A percentile compares a stretch with the other conserved stretches of the same genome.
These are phyloP conservation scores for Blastobotrys attinorum DNA, from an alignment of 805 yeast species.

Conservation along the genomic window DNA sequence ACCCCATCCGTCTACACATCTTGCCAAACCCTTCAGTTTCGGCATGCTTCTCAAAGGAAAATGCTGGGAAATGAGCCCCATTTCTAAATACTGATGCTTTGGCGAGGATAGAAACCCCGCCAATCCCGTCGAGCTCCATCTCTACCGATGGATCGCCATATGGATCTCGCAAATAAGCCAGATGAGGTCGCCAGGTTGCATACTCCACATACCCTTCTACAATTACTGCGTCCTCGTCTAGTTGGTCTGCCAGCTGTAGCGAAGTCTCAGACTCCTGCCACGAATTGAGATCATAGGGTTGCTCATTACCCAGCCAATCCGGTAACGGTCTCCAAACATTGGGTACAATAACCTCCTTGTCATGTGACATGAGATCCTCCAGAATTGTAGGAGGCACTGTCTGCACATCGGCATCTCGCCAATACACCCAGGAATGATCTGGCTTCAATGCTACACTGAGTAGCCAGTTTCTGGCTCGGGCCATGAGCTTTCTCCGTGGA, in stretches of 20 bases:
- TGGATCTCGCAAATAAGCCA: slow-evolving; percentile 91
- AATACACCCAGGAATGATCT: slow-evolving; percentile 92
- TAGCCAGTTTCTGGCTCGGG: slow-evolving; percentile 92
- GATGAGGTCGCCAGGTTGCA: slow-evolving; percentile 96
- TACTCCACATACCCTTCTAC: slow-evolving; percentile 97
- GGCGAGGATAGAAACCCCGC: slow-evolving; percentile 89
- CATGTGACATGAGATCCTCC: slow-evolving; percentile 90
- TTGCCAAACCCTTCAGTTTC: slow-evolving; percentile 98
- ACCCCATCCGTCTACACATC: slow-evolving; percentile 81
- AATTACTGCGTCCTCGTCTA: slow-evolving; percentile 91
- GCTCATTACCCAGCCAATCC: slow-evolving; percentile 79
- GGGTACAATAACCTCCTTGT: slow-evolving; percentile 89
- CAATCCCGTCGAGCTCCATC: slow-evolving; percentile 92
- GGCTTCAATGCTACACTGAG: slow-evolving; percentile 84
- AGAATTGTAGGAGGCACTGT: slow-evolving; percentile 77
- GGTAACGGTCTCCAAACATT: slow-evolving; percentile 98
- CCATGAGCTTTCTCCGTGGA: slow-evolving; percentile 92
- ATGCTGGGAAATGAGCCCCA: slow-evolving; percentile 95
- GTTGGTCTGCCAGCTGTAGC: slow-evolving; percentile 33
- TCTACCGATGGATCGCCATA: slow-evolving; percentile 83
- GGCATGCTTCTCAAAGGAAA: slow-evolving; percentile 91
- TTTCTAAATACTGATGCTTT: slow-evolving; percentile 78
- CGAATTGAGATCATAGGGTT: slow-evolving; percentile 92
- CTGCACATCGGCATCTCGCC: slow-evolving; percentile 99
- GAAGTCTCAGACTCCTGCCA: slow-evolving; percentile 90